A percentile compares a stretch with the other conserved stretches of the same genome.
phyloP scores from a whole-genome alignment of 2,329 filamentous ascomycete species.

The Aspergillus niger region DNA sequence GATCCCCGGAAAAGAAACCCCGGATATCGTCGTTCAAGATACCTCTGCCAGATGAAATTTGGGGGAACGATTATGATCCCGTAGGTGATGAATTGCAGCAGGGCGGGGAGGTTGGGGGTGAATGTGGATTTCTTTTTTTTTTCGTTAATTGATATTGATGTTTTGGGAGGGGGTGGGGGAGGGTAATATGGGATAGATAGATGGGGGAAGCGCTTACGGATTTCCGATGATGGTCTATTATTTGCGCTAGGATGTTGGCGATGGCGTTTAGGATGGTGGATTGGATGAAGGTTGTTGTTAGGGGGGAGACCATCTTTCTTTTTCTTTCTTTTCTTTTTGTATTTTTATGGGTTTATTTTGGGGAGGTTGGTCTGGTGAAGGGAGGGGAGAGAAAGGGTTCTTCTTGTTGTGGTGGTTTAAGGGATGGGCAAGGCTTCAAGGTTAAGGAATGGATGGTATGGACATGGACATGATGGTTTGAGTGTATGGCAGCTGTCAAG shows the following conservation, averaged over 20 bases:
- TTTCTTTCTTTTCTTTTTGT: neutral
- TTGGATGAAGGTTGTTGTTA: slow-evolving; percentile 40
- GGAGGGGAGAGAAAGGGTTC: no score
- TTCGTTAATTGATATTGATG: neutral
- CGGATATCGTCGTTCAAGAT: slow-evolving; percentile 73
- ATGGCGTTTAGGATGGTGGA: slow-evolving; percentile 41
- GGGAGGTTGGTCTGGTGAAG: neutral
- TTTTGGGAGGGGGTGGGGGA: neutral
- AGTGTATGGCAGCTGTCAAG: no score
- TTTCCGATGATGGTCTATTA: slow-evolving; percentile 40
- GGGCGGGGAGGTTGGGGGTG: slow-evolving; percentile 64
- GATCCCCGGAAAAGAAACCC: slow-evolving; percentile 48
- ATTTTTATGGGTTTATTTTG: neutral
- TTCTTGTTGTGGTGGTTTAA: neutral
- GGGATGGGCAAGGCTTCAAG: neutral
- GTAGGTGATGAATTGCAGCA: slow-evolving; percentile 78
- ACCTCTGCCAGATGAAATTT: slow-evolving; percentile 85
- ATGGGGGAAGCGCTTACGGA: slow-evolving; percentile 33
- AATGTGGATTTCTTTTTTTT: slow-evolving; percentile 36
- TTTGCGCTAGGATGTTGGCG: slow-evolving; percentile 41
- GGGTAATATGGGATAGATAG: neutral
- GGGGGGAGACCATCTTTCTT: slow-evolving; percentile 23
- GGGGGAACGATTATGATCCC: slow-evolving; percentile 73
- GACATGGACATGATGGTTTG: neutral
- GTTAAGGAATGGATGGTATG: neutral